phyloP scores from a whole-genome alignment of 352 stramenopile genomes.

The Pythium phragmitis region DNA sequence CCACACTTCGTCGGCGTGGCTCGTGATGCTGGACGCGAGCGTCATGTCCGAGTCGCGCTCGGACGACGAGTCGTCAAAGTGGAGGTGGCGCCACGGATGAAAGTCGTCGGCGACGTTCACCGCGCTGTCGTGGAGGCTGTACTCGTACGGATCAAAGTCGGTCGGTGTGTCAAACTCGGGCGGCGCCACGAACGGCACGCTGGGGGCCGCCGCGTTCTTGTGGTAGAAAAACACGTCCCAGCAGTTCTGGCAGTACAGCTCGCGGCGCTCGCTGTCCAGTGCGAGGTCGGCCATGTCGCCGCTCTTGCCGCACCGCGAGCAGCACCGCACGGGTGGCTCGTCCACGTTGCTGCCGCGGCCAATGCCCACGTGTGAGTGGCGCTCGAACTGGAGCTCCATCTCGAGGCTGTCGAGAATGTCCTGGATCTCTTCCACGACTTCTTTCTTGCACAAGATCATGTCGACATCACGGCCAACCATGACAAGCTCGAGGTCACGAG shows the following conservation, averaged over 20 bases:
- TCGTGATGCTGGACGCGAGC: conserved; percentile 50
- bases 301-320: conserved; percentile 53
- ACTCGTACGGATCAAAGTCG: conserved; percentile 38
- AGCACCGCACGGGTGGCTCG: conserved; percentile 34
- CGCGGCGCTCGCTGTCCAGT: conserved; percentile 37
- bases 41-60: conserved; percentile 59
- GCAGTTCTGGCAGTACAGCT: conserved; percentile 73
- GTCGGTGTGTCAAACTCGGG: conserved; percentile 32
- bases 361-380: conserved; percentile 61
- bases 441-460: conserved; percentile 66
- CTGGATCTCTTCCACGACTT: conserved; percentile 77
- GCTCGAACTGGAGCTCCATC: conserved; percentile 80
- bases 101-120: conserved; percentile 55
- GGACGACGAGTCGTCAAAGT: conserved; percentile 43
- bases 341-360: conserved; percentile 28
- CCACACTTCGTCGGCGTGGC: conserved; percentile 52
- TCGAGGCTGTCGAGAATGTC: conserved; percentile 74
- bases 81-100: conserved; percentile 51
- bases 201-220: conserved; percentile 34
- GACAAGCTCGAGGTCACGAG: conserved; percentile 48
- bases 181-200: neutral
- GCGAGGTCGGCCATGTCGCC: conserved; percentile 58
- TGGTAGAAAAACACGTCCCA: conserved; percentile 74
- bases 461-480: conserved; percentile 54
- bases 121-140: conserved; percentile 76